Percentiles rank a stretch among this genome's conserved stretches.
These are phyloP conservation scores for Sporobolomyces pararoseus DNA, from an alignment of 768 basidiomycete species.

Conservation along the genomic window DNA sequence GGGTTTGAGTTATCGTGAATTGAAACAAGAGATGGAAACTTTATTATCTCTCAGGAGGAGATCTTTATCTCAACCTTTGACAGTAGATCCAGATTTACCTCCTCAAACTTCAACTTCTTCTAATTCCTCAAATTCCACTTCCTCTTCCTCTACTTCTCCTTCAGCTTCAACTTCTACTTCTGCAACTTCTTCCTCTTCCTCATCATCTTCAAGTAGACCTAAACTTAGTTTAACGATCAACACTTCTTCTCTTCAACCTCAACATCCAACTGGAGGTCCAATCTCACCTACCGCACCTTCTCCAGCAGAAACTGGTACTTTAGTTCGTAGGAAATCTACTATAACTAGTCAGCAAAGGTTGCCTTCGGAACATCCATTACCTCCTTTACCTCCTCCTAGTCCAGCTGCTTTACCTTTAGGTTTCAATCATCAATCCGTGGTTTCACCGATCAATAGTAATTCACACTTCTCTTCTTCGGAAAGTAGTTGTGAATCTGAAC, in stretches of 20 bases:
- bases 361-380: slow-evolving; percentile 34
- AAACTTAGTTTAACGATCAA: slow-evolving; percentile 24
- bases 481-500: background rate
- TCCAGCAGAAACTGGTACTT: slow-evolving; percentile 41
- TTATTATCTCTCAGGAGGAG: slow-evolving; percentile 40
- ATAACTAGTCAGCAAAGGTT: background rate
- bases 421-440: background rate
- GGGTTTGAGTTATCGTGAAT: slow-evolving; percentile 22
- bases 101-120: slow-evolving; percentile 46
- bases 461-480: slow-evolving; percentile 7
- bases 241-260: background rate
- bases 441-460: background rate
- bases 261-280: slow-evolving; percentile 20
- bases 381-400: slow-evolving; percentile 15
- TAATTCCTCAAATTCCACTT: slow-evolving; percentile 16
- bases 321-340: slow-evolving; percentile 29
- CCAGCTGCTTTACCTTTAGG: no score
- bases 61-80: slow-evolving; percentile 41
- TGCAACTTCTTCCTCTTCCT: slow-evolving; percentile 22
- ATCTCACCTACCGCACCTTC: slow-evolving; percentile 41
- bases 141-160: slow-evolving; percentile 21
- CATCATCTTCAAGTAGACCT: slow-evolving; percentile 12
- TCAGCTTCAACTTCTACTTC: background rate
- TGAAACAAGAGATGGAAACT: slow-evolving; percentile 39
- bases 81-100: slow-evolving; percentile 45